Evolutionary conservation across 805 yeast species (phyloP).

Genomic region (Clavispora vitiphila): DNA sequence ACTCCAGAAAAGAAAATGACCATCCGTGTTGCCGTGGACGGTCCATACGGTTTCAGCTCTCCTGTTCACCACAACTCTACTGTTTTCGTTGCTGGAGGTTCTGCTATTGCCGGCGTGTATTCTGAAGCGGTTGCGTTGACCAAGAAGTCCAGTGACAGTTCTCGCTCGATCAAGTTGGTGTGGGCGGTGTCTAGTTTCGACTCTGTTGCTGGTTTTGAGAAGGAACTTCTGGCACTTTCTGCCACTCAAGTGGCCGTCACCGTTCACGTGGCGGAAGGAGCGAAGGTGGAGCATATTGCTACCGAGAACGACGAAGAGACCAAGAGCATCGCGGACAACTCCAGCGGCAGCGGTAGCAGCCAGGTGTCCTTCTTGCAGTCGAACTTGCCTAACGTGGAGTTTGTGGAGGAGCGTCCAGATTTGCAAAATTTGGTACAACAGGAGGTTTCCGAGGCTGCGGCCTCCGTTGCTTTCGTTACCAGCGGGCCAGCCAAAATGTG

Average conservation of each 20-base stretch:
- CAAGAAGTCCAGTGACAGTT: constrained; percentile 7
- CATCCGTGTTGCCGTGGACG: constrained; percentile 46
- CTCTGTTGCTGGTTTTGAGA: constrained; percentile 22
- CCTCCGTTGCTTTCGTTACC: constrained; percentile 35
- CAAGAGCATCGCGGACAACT: background rate
- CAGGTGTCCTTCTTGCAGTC: background rate
- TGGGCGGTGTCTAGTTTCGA: constrained; percentile 23
- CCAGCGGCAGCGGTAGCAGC: background rate
- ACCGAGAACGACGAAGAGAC: background rate
- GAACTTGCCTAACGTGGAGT: constrained; percentile 13
- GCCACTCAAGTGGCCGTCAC: constrained; percentile 24
- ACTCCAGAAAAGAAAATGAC: constrained; percentile 23
- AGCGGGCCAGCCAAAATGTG: constrained; percentile 32
- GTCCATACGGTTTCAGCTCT: constrained; percentile 61
- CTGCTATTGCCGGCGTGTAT: constrained; percentile 60
- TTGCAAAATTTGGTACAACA: constrained; percentile 32
- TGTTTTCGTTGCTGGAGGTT: constrained; percentile 67
- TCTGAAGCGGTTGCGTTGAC: constrained; percentile 32
- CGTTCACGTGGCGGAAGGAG: constrained; percentile 17
- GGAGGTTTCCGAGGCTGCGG: constrained; percentile 32
- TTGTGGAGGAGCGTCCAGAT: constrained; percentile 39
- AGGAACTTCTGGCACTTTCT: constrained; percentile 18
- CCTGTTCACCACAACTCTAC: constrained; percentile 54
- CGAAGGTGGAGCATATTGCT: background rate
- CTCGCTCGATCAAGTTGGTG: constrained; percentile 18